Base-by-base conservation (phyloP, 805 yeast species). In the Yarrowia sp. region DNA sequence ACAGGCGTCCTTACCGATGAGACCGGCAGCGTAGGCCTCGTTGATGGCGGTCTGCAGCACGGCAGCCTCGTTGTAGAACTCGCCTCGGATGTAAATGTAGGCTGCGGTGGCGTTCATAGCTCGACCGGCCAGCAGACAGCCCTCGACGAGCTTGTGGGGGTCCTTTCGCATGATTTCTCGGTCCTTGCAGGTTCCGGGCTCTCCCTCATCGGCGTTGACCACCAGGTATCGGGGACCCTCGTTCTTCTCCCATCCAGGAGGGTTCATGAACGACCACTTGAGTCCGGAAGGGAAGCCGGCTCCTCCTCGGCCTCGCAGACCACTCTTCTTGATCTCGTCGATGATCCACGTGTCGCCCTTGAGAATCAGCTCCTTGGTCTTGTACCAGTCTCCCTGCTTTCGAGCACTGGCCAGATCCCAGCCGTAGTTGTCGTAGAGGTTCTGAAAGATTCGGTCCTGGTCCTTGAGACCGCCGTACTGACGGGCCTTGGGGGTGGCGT, bases 71-170 rank as follows among this genome's bases (percentile, higher is more conserved):
- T 89, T 87, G 81, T 88, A 91, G 78, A 91, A 91, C 80, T 91
- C 97, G 68, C 97, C 97, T 79, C 96, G 85, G 76, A 91, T 91
- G 80, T 91, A 91, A 72, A 91, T 91, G 80, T 91, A 91, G 46
- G 96, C 97, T 67, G 96, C 96, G 42, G 95, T 86, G 46, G 96
- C 96, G 78, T 91, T 91, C 96, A 91, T 91, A 44, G 92, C 96
- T 70, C 96, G 83, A 65, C 97, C 97, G 20, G 95, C 92, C 71
- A 91, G 83, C 65, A 91, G 81, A 81, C 97, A 91, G n/a, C 97
- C 97, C 79, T 91, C 97, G 67, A 91, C 90, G 70, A 91, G 86
- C 82, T 91, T 91, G 78, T 91, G 97, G 50, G 97, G 97, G 77
- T 91, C 96, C 78, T 91, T 91, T 78, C 96, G 85, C 76, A 91